Evolutionary conservation across 257 asterid genomes (phyloP).

Genomic region (Lycium barbarum): DNA sequence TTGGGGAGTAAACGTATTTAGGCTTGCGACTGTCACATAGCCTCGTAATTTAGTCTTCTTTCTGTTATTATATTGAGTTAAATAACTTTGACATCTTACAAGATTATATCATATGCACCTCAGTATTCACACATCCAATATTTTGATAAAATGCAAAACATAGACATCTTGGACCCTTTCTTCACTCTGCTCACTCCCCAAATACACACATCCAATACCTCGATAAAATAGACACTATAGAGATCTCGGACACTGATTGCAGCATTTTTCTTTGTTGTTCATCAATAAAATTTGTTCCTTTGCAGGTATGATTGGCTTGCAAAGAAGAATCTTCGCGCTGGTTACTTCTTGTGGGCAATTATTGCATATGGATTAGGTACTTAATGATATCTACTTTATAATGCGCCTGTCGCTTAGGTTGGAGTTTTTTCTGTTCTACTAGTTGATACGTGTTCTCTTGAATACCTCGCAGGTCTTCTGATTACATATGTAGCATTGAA

Average conservation of each 20-base stretch:
- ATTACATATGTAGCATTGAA: slow-evolving; percentile 76
- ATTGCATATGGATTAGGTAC: slow-evolving; percentile 91
- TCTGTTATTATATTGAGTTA: not conserved
- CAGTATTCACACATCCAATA: not conserved
- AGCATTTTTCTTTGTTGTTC: not conserved
- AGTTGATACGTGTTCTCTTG: not conserved
- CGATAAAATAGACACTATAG: not conserved
- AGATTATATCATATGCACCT: not conserved
- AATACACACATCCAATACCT: not conserved
- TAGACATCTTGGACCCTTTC: not conserved
- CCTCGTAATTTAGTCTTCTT: not conserved
- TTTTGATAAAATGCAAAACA: not conserved
- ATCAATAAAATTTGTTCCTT: slow-evolving; percentile 23
- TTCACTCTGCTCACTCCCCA: not conserved
- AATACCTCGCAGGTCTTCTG: slow-evolving; percentile 68
- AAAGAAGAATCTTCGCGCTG: slow-evolving; percentile 69
- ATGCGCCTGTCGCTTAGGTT: not conserved
- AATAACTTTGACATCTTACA: not conserved
- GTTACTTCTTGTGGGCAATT: slow-evolving; percentile 97
- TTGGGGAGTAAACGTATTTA: not conserved
- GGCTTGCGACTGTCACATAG: not conserved
- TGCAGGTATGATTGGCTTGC: slow-evolving; percentile 91
- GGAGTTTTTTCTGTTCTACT: slow-evolving; percentile 20
- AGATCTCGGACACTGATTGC: not conserved
- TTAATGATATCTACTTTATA: not conserved